Percentiles rank a stretch among this genome's conserved stretches.
phyloP scores from a whole-genome alignment of 2,329 filamentous ascomycete species.

The Pezicula rhizophila region DNA sequence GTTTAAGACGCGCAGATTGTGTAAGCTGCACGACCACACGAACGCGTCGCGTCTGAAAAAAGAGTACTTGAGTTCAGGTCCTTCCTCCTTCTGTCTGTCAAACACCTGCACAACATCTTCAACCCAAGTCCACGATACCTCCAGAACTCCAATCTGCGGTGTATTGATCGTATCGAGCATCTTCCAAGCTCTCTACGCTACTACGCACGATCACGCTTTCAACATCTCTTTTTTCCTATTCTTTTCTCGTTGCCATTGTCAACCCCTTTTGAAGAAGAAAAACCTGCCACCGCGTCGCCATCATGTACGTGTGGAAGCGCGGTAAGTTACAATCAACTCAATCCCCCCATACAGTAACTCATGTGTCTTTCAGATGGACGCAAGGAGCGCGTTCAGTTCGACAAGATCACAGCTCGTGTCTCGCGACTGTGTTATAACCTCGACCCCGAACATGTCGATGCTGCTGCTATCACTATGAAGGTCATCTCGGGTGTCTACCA shows the following conservation, averaged over 20 bases:
- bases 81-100: conserved; percentile 1
- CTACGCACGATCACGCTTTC: conserved; percentile 1
- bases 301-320: conserved; percentile 30
- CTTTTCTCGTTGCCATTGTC: conserved; percentile 2
- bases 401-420: conserved; percentile 99
- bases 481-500: conserved; percentile 99
- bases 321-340: conserved; percentile 22
- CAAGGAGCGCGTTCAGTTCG: conserved; percentile 99
- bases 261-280: conserved; percentile 8
- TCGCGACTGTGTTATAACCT: conserved; percentile 96
- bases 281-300: conserved; percentile 12
- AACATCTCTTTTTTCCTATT: background rate
- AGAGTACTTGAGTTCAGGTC: background rate
- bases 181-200: background rate
- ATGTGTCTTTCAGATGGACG: conserved; percentile 67
- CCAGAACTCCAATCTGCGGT: background rate
- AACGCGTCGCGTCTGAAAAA: background rate
- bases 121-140: background rate
- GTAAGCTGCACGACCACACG: background rate
- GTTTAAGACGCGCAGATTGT: too few relatives aligned
- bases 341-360: background rate
- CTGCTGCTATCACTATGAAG: conserved; percentile 97
- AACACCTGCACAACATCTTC: conserved; percentile 10
- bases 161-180: conserved; percentile 9
- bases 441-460: conserved; percentile 91